Base-by-base conservation (phyloP, 2,329 filamentous ascomycete genomes). In the Penicillium sp. region DNA sequence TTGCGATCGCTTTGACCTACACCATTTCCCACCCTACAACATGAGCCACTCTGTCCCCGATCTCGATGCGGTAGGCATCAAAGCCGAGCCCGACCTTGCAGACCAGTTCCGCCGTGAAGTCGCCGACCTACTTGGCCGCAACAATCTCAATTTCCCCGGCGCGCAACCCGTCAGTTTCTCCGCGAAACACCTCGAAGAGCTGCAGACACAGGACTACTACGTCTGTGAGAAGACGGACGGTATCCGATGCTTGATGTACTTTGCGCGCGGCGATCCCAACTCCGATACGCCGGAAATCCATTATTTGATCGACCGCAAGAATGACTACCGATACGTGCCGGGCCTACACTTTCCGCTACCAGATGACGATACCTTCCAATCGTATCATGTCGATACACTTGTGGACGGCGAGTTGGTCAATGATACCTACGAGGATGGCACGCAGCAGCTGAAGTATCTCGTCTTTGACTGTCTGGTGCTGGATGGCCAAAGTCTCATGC, bases 181-280 rank as follows among this genome's bases (percentile, higher is more conserved):
- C 37, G 75, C 83, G 41, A 74, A 78, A 53, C 92, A 98, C 64
- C 67, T 96, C 7, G 70, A 80, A n/a, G 88, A 93, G 67, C 75
- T 98, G 23, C 79, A 82, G 45, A 74, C 75, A 41, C 74, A 84
- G 58, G 92, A 96, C 66, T 98, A 96, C 70, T 98, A 89, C 61
- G 84, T 98, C 48, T 95, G 90, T 72, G 92, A 98, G 67, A 98
- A 98, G 70, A 95, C 90, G 1, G 92, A 98, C 60, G 92, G 92
- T 37, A 86, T 96, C 47, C 81, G 92, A 47, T 95, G 93, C 63
- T 77, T 98, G n/a, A 77, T 98, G 48, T 96, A 93, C 71, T 80
- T 92, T 49, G 87, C 85, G 34, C 59, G 61, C 38, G 64, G 64
- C 4, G 66, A 69, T 25, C 58, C 60, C 13, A 64, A 71, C 6